These are phyloP conservation scores for Echium plantagineum DNA, from an alignment of 257 asterid species.

Conservation along the genomic window DNA sequence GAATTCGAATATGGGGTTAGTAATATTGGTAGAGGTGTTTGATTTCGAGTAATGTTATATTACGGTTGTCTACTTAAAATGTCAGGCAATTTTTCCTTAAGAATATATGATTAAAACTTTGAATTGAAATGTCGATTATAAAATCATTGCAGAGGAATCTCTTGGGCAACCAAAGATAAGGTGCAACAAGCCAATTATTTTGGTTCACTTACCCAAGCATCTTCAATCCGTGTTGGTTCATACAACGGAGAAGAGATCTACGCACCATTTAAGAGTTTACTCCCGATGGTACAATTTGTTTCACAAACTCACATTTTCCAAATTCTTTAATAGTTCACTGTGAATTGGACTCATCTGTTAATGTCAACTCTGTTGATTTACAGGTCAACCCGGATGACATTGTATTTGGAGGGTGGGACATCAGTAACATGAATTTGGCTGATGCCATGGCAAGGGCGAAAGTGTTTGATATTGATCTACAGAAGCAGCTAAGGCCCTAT, in stretches of 20 bases:
- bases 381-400: slow-evolving; percentile 89
- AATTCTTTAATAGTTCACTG: background rate
- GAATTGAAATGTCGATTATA: slow-evolving; percentile 18
- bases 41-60: background rate
- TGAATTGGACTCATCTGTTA: background rate
- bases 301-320: background rate
- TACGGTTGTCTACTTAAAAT: too few species aligned
- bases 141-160: slow-evolving; percentile 60
- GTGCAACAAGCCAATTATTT: slow-evolving; percentile 88
- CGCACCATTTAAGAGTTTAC: slow-evolving; percentile 94
- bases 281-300: slow-evolving; percentile 58
- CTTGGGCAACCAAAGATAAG: slow-evolving; percentile 96
- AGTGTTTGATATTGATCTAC: slow-evolving; percentile 88
- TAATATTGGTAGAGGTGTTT: background rate
- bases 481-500: slow-evolving; percentile 89
- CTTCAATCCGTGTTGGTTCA: slow-evolving; percentile 83
- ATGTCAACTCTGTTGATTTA: slow-evolving; percentile 3
- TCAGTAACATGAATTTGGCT: slow-evolving; percentile 84
- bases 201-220: slow-evolving; percentile 93
- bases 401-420: slow-evolving; percentile 99
- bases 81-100: background rate
- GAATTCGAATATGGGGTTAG: background rate
- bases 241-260: slow-evolving; percentile 95
- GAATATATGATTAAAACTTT: slow-evolving; percentile 1
- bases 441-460: slow-evolving; percentile 96